Evolutionary conservation across 805 yeast species (phyloP).

Genomic region (Sugiyamaella smithiae): DNA sequence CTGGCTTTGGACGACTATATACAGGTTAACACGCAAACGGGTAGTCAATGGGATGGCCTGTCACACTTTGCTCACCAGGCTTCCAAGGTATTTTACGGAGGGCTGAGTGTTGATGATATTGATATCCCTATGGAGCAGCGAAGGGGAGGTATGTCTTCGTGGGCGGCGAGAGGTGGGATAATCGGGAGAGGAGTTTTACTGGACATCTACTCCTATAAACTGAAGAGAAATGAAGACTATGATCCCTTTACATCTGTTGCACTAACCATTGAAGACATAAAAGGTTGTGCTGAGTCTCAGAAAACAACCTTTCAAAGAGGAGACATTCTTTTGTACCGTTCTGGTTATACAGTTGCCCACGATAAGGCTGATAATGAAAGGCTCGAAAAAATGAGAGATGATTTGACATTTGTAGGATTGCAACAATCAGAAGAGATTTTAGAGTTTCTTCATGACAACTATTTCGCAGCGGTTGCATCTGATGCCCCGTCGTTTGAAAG

Average conservation of each 20-base stretch:
- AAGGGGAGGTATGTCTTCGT: slow-evolving; percentile 9
- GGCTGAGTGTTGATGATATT: slow-evolving; percentile 26
- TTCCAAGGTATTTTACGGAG: slow-evolving; percentile 25
- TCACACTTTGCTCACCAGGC: slow-evolving; percentile 29
- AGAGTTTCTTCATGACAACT: slow-evolving; percentile 29
- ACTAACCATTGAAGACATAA: slow-evolving; percentile 27
- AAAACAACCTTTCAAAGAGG: slow-evolving; percentile 30
- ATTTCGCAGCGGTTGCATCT: slow-evolving; percentile 32
- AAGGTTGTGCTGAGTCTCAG: slow-evolving; percentile 25
- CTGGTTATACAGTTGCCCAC: slow-evolving; percentile 32
- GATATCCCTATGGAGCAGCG: slow-evolving; percentile 7
- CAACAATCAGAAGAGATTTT: slow-evolving; percentile 29
- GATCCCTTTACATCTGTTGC: slow-evolving; percentile 27
- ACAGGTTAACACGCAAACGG: slow-evolving; percentile 32
- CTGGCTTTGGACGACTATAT: slow-evolving; percentile 30
- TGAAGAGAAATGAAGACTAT: slow-evolving; percentile 27
- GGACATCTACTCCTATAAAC: slow-evolving; percentile 33
- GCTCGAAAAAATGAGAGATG: slow-evolving; percentile 10
- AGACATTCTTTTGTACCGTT: slow-evolving; percentile 33
- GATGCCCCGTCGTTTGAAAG: slow-evolving; percentile 33
- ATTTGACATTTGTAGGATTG: slow-evolving; percentile 23
- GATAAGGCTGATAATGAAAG: slow-evolving; percentile 13
- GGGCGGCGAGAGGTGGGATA: slow-evolving; percentile 32
- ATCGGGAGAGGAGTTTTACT: slow-evolving; percentile 36
- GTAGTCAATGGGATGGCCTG: slow-evolving; percentile 37